phyloP scores from a whole-genome alignment of 352 stramenopile species.

The Pythium chondricola region DNA sequence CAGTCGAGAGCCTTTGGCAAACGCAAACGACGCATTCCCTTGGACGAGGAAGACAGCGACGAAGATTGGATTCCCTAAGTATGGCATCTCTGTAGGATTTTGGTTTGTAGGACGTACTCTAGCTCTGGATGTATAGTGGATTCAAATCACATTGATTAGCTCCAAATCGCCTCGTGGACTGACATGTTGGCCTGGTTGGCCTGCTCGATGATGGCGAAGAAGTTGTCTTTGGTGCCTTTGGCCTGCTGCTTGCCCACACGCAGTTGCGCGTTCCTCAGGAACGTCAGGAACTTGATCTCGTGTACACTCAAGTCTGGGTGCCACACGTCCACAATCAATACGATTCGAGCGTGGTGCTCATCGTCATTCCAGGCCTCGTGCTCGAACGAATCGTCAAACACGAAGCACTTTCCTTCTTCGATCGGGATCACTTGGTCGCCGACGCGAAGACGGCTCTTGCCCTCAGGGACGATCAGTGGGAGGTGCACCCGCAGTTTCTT shows the following conservation, averaged over 20 bases:
- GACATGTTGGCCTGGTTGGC: constrained; percentile 31
- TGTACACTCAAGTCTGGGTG: constrained; percentile 87
- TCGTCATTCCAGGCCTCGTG: constrained; percentile 97
- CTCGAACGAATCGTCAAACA: constrained; percentile 99
- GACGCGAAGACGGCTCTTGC: constrained; percentile 57
- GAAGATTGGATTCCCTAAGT: background rate
- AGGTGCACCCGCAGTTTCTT: constrained; percentile 89
- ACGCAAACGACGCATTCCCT: background rate
- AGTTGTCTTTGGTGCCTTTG: constrained; percentile 40
- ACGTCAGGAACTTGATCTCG: constrained; percentile 88
- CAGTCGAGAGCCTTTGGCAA: no score
- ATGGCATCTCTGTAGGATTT: no score
- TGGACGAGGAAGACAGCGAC: background rate
- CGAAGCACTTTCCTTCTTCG: constrained; percentile 87
- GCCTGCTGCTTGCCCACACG: constrained; percentile 48
- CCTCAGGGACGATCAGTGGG: constrained; percentile 71
- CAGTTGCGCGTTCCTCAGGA: constrained; percentile 63
- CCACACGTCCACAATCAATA: constrained; percentile 94
- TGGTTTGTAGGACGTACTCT: no score
- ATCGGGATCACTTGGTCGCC: constrained; percentile 63
- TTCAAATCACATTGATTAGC: constrained; percentile 19
- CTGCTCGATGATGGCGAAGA: constrained; percentile 68
- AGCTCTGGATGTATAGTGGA: no score
- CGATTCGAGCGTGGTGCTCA: constrained; percentile 71
- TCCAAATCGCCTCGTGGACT: constrained; percentile 38